Conservation (phyloP, 495 filamentous ascomycete species). For the Penicillium salamii region DNA sequence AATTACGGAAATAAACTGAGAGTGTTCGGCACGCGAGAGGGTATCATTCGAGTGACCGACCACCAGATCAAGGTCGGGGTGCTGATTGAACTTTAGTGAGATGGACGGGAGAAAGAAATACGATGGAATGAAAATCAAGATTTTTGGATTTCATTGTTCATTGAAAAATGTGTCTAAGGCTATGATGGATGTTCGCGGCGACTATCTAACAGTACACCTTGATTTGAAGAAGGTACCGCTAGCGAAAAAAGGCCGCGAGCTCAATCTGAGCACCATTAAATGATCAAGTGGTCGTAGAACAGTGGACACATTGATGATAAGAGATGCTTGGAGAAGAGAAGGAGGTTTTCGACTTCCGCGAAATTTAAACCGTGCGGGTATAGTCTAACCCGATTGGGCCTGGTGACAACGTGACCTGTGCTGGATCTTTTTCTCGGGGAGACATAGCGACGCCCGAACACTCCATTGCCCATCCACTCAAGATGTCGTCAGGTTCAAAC, state of each 20-base stretch:
- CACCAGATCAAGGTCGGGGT: neutral
- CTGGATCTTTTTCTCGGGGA: constrained; percentile 44
- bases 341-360: constrained; percentile 12
- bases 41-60: constrained; percentile 38
- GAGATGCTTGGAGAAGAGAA: constrained; percentile 49
- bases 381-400: constrained; percentile 16
- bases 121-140: neutral
- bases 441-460: constrained; percentile 16
- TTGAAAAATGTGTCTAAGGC: no score
- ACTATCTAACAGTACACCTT: constrained; percentile 74
- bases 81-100: neutral
- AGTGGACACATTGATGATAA: constrained; percentile 61
- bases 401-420: constrained; percentile 32
- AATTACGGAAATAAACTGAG: constrained; percentile 62
- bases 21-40: constrained; percentile 62
- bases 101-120: neutral
- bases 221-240: constrained; percentile 61
- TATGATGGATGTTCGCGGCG: constrained; percentile 51
- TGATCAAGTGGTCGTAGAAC: constrained; percentile 57
- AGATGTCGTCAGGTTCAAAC: constrained; percentile 47
- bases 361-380: constrained; percentile 17
- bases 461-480: constrained; percentile 12
- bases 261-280: constrained; percentile 61
- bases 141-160: no score
- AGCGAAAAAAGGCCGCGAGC: constrained; percentile 65